These are phyloP conservation scores for Boeremia exigua DNA, from an alignment of 2,329 filamentous ascomycete species.

Conservation along the genomic window DNA sequence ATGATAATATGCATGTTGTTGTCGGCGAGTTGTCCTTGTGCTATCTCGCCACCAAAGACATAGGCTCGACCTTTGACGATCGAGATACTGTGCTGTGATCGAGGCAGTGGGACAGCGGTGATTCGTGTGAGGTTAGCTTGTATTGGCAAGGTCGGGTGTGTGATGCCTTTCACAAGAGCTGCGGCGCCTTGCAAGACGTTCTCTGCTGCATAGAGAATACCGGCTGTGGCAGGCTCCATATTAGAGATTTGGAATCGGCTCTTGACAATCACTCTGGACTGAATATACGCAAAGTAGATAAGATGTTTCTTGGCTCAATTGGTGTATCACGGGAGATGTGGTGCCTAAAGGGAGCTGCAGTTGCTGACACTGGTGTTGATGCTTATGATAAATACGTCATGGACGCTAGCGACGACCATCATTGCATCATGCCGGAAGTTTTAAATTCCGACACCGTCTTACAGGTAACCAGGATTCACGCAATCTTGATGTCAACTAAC, in stretches of 20 bases:
- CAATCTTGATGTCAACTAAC: too few relatives aligned
- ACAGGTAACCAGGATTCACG: too few relatives aligned
- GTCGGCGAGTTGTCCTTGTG: conserved; percentile 51
- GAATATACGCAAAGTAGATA: background rate
- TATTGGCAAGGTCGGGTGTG: conserved; percentile 58
- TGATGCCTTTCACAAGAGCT: conserved; percentile 56
- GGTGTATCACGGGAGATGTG: too few relatives aligned
- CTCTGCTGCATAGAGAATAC: conserved; percentile 48
- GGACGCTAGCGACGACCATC: background rate
- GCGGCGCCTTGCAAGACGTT: conserved; percentile 49
- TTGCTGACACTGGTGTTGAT: conserved; percentile 5
- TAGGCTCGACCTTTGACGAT: conserved; percentile 62
- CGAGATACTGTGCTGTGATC: conserved; percentile 60
- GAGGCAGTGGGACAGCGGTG: conserved; percentile 52
- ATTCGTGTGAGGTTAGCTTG: conserved; percentile 59
- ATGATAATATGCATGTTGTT: conserved; percentile 61
- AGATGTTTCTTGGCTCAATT: background rate
- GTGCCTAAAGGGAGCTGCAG: background rate
- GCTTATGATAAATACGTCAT: conserved; percentile 14
- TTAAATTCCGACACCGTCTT: too few relatives aligned
- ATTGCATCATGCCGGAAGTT: too few relatives aligned
- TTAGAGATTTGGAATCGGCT: background rate
- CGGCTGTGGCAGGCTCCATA: conserved; percentile 48
- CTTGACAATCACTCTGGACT: background rate
- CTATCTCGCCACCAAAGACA: conserved; percentile 60